A percentile compares a stretch with the other conserved stretches of the same genome.
These are phyloP conservation scores for Caloboletus inedulis DNA, from an alignment of 1,284 basidiomycete species.

Conservation along the genomic window DNA sequence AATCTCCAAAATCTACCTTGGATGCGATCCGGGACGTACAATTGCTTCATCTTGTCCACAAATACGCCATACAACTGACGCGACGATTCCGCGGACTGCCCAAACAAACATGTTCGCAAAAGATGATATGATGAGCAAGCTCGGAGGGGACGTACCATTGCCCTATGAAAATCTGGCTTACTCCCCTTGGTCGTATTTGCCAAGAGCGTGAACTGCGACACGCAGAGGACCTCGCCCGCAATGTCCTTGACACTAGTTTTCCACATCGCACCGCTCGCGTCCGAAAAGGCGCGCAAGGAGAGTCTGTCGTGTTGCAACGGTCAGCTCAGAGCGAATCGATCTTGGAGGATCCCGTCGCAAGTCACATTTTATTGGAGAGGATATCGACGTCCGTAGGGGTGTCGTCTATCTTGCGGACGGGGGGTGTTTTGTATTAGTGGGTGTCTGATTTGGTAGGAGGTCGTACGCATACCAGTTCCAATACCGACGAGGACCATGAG, in stretches of 20 bases:
- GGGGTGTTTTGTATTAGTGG: constrained; percentile 4
- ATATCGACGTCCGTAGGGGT: constrained; percentile 64
- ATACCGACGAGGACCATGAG: constrained; percentile 88
- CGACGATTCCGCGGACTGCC: constrained; percentile 64
- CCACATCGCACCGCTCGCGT: constrained; percentile 67
- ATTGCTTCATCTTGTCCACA: constrained; percentile 58
- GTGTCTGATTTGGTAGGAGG: not conserved
- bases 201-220: constrained; percentile 88
- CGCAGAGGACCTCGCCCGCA: constrained; percentile 82
- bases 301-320: constrained; percentile 43
- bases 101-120: not conserved
- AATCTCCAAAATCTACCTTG: constrained; percentile 51
- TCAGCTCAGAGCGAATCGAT: constrained; percentile 3
- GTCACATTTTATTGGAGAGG: constrained; percentile 77
- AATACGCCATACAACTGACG: constrained; percentile 70
- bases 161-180: constrained; percentile 88
- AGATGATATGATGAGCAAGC: not conserved
- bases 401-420: constrained; percentile 58
- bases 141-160: constrained; percentile 58
- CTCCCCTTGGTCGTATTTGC: constrained; percentile 85
- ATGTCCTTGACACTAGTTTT: constrained; percentile 81
- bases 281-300: constrained; percentile 69
- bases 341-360: constrained; percentile 5
- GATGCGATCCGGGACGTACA: constrained; percentile 73
- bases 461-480: constrained; percentile 53